Base-by-base conservation (phyloP, 1,284 basidiomycete genomes). In the Omphalotus olearius region DNA sequence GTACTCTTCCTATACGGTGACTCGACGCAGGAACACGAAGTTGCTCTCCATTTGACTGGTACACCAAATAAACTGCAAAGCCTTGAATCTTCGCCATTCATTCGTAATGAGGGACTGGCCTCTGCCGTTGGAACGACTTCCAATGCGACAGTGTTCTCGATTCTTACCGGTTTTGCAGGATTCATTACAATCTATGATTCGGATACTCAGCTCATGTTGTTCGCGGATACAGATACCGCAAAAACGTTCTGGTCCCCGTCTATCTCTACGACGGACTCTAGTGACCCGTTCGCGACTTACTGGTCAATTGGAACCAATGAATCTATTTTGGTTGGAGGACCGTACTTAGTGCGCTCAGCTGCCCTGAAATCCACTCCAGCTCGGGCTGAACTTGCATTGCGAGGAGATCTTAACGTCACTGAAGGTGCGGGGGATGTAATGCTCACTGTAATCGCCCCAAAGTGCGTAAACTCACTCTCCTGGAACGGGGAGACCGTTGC, bases 1-100 rank as follows among this genome's bases (percentile, higher is more conserved):
- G 71, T 90, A 18, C 67, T 91, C 4, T 82, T 88, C 68, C 66
- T 90, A 11, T 80, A 83, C 59, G 86, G 86, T 1, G 74, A 82
- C 54, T 61, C 73, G 1, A 62, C 63, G 2, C 80, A 89, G 57
- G 71, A 73, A n/a, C 80, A 85, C 61, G 85, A 90, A 62, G 65
- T 72, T 38, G 69, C 79, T 1, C 64, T 88, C 37, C 45, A 55
- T 0, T 63, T 82, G 16, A 69, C 65, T 0, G 82, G 81, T 17
- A 73, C 64, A 4, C 72, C 75, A 10, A 70, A 66, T 50, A 70
- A 69, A 3, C 50, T 70, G 17, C 60, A 16, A 45, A 17, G 7
- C 30, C 7, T 2, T 33, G 30, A 33, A 13, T 33, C 42, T 10
- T 37, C 50, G n/a, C 39, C 40, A 48, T 26, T 11, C 6, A 16